Percentiles rank a stretch among this genome's conserved stretches.
These are phyloP conservation scores for Heimioporus sp. DNA, from an alignment of 768 basidiomycete species.

Conservation along the genomic window DNA sequence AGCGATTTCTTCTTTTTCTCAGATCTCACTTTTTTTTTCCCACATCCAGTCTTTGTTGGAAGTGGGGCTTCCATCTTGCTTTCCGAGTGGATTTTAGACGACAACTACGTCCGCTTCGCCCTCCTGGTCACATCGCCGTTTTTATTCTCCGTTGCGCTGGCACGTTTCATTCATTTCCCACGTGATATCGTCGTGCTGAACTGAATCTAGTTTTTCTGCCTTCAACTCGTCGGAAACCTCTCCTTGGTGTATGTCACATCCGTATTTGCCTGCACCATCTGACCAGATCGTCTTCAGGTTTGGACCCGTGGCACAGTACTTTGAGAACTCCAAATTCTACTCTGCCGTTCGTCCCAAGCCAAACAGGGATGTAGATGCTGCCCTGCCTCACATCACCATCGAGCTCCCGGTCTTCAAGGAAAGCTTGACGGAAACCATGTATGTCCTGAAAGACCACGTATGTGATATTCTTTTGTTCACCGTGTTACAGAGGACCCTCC, in stretches of 20 bases:
- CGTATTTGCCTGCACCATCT: neutral
- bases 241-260: constrained; percentile 49
- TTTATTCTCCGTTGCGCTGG: constrained; percentile 72
- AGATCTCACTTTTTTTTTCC: neutral
- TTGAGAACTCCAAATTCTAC: constrained; percentile 83
- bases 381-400: constrained; percentile 72
- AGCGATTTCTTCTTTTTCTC: constrained; percentile 7
- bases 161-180: constrained; percentile 23
- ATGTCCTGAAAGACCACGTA: constrained; percentile 22
- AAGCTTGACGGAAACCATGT: constrained; percentile 79
- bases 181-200: constrained; percentile 9
- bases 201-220: constrained; percentile 59
- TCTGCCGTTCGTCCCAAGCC: constrained; percentile 63
- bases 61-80: constrained; percentile 58
- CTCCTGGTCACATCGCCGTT: constrained; percentile 66
- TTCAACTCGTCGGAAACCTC: constrained; percentile 65
- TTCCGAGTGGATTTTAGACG: constrained; percentile 69
- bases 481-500: constrained; percentile 57
- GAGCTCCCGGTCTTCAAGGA: constrained; percentile 90
- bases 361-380: constrained; percentile 58
- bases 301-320: constrained; percentile 82
- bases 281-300: constrained; percentile 40
- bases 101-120: constrained; percentile 57
- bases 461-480: neutral
- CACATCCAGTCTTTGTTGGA: constrained; percentile 63